Base-by-base conservation (phyloP, 2,329 filamentous ascomycete species). In the Pseudogymnoascus verrucosus region DNA sequence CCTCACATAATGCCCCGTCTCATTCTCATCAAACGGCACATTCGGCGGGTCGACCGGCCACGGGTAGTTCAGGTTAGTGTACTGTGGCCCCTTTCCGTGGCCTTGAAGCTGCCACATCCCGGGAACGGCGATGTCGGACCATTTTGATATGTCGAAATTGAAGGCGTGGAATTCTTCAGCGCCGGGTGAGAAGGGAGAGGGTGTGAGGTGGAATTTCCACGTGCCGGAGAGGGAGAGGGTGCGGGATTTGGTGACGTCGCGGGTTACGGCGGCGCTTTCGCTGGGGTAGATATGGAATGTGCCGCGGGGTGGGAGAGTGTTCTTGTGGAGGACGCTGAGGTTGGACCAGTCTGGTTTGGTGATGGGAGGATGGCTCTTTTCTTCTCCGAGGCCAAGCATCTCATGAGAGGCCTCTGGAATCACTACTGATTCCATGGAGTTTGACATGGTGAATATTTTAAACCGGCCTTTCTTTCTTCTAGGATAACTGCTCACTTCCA, bases 271-370 rank as follows among this genome's bases (percentile, higher is more conserved):
- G 69, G 81, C 78, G 1, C 75, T 69, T 64, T 81, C 78, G 12
- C 71, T 77, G 36, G 77, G 69, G 68, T 83, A 86, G 28, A 82
- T 74, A 70, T 81, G 79, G 69, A 86, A 87, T 67, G 83, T 77
- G 60, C 82, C 80, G 63, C 85, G 79, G 5, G 83, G 80, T 5
- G 81, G 76, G 4, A 88, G 76, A 0, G 82, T 84, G 67, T 85
- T 85, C 66, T 79, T 81, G 71, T 87, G 85, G 12, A 88, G 76
- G 36, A 88, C 76, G 3, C 78, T 70, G 64, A 86, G 78, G 68
- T 88, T 88, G 71, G 79, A 84, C 83, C 84, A 88, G 70, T 88
- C 84, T 1, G 84, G 84, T 71, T 66, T 4, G 76, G 75, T 21
- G 31, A 5, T 60, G 21, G 59, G 59, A 26, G 59, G 59, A 2